Evolutionary conservation across 768 basidiomycete species (phyloP).

Genomic region (Rhodosporidiobolus odoratus): DNA sequence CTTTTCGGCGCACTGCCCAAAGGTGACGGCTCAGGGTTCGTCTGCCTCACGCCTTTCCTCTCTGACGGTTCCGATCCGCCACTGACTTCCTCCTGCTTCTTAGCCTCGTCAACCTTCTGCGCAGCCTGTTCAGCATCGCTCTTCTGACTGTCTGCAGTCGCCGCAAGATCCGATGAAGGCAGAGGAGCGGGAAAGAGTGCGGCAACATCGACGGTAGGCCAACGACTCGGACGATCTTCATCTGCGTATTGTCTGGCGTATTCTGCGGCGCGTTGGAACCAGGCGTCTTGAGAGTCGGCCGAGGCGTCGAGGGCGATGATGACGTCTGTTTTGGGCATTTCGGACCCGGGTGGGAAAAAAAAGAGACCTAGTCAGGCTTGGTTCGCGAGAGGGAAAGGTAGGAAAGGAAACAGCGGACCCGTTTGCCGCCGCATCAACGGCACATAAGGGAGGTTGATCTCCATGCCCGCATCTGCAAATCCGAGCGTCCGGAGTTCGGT

Average conservation of each 20-base stretch:
- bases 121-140: not conserved
- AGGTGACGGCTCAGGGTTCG: conserved; percentile 26
- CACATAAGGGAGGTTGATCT: conserved; percentile 44
- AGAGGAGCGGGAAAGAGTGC: conserved; percentile 18
- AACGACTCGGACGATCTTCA: not conserved
- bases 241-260: conserved; percentile 30
- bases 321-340: conserved; percentile 11
- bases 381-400: conserved; percentile 1
- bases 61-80: not conserved
- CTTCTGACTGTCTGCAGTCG: not conserved
- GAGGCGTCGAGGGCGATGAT: conserved; percentile 32
- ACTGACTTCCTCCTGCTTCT: conserved; percentile 20
- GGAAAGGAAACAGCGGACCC: conserved; percentile 30
- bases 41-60: conserved; percentile 3
- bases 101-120: conserved; percentile 27
- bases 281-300: conserved; percentile 39
- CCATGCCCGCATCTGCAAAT: conserved; percentile 45
- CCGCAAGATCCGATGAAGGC: not conserved
- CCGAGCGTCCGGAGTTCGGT: conserved; percentile 42
- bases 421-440: conserved; percentile 41
- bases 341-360: no score
- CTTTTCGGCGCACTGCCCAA: conserved; percentile 23
- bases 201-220: conserved; percentile 20
- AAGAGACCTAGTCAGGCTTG: no score
- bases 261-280: conserved; percentile 45